Evolutionary conservation across 495 filamentous ascomycete genomes (phyloP).

Genomic region (Aspergillus nidulans): DNA sequence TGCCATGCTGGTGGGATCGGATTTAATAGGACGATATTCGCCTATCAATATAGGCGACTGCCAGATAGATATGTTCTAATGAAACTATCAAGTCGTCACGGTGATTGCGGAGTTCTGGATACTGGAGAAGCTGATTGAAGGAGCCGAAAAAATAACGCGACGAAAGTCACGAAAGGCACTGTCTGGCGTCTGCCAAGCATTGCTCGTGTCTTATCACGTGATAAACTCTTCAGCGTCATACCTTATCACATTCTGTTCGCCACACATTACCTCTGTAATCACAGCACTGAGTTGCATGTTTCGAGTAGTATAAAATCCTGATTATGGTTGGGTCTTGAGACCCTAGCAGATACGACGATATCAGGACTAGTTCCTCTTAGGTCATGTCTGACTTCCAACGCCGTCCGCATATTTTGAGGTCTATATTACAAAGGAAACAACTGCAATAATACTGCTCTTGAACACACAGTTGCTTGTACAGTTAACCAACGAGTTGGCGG

Average conservation of each 20-base stretch:
- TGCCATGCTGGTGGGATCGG: conserved; percentile 52
- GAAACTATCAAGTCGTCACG: background rate
- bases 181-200: conserved; percentile 21
- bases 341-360: background rate
- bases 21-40: background rate
- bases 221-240: background rate
- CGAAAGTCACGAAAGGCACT: background rate
- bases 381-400: background rate
- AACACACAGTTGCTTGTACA: no score
- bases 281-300: background rate
- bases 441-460: no score
- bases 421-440: no score
- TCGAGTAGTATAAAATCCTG: no score
- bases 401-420: no score
- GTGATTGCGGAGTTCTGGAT: conserved; percentile 22
- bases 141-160: conserved; percentile 19
- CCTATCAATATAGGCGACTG: background rate
- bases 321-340: background rate
- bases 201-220: conserved; percentile 24
- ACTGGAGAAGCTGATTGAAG: conserved; percentile 18
- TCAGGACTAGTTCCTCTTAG: background rate
- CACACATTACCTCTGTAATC: background rate
- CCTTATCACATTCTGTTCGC: background rate
- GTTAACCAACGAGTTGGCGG: no score
- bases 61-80: background rate